Percentiles rank a stretch among this genome's conserved stretches.
These are phyloP conservation scores for Mentha longifolia DNA, from an alignment of 257 asterid genomes.

Conservation along the genomic window DNA sequence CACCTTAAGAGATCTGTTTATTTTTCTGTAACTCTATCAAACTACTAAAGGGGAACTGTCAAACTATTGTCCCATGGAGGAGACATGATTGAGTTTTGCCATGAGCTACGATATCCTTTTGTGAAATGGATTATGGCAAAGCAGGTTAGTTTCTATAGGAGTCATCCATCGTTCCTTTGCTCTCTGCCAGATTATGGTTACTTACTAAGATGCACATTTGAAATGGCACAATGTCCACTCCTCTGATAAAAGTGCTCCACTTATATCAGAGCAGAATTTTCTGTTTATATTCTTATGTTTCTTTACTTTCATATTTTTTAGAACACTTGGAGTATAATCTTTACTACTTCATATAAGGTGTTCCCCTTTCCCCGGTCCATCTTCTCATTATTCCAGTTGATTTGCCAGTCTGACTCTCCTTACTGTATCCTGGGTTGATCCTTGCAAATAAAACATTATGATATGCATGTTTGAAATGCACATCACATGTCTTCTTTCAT, in stretches of 20 bases:
- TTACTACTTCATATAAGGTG: not conserved
- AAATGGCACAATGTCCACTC: not conserved
- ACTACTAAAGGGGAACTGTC: slow-evolving; percentile 61
- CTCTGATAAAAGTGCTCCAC: not conserved
- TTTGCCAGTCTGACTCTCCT: not conserved
- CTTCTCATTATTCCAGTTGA: slow-evolving; percentile 4
- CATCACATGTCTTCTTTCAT: slow-evolving; percentile 13
- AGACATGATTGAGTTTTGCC: slow-evolving; percentile 89
- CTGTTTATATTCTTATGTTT: slow-evolving; percentile 2
- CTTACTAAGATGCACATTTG: slow-evolving; percentile 9
- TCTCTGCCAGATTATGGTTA: not conserved
- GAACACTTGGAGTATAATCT: slow-evolving; percentile 9
- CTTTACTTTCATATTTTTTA: slow-evolving; percentile 2
- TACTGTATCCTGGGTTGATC: not conserved
- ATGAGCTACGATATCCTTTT: slow-evolving; percentile 88
- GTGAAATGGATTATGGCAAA: slow-evolving; percentile 72
- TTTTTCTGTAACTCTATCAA: slow-evolving; percentile 25
- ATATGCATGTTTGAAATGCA: slow-evolving; percentile 5
- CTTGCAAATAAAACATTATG: slow-evolving; percentile 2
- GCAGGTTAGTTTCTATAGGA: slow-evolving; percentile 55
- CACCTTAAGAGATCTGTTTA: slow-evolving; percentile 23
- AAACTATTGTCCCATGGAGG: slow-evolving; percentile 89
- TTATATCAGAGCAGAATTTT: slow-evolving; percentile 20
- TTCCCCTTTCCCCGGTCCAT: not conserved
- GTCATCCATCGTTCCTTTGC: not conserved